phyloP scores from a whole-genome alignment of 2,329 filamentous ascomycete genomes.

The Paracamarosporium sp. region DNA sequence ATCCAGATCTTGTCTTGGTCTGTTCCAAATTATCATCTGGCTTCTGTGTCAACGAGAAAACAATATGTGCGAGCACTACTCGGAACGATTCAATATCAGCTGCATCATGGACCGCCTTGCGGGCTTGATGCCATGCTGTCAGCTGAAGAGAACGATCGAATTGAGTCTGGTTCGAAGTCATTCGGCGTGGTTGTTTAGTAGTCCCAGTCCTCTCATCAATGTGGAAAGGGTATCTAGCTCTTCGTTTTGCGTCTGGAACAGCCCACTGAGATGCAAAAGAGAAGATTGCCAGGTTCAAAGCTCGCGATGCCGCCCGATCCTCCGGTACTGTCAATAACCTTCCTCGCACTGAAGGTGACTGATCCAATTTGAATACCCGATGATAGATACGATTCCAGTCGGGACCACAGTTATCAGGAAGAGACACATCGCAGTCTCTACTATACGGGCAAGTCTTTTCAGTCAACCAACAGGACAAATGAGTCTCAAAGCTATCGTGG shows the following conservation, averaged over 20 bases:
- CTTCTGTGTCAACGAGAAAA: conserved; percentile 55
- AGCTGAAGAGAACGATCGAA: conserved; percentile 49
- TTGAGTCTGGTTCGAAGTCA: conserved; percentile 13
- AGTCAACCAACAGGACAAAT: conserved; percentile 61
- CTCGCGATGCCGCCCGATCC: conserved; percentile 53
- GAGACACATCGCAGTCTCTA: conserved; percentile 32
- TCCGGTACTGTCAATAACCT: conserved; percentile 51
- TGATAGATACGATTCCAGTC: conserved; percentile 60
- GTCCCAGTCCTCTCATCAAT: conserved; percentile 11
- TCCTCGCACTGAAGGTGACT: conserved; percentile 49
- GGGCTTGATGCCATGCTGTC: conserved; percentile 52
- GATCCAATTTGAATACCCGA: conserved; percentile 58
- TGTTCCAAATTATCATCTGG: conserved; percentile 35
- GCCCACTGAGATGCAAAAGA: conserved; percentile 62
- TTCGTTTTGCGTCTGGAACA: conserved; percentile 34
- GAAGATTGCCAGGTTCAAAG: conserved; percentile 58
- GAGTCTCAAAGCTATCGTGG: conserved; percentile 62
- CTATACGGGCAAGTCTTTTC: conserved; percentile 62
- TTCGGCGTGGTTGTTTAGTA: conserved; percentile 16
- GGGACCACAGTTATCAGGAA: conserved; percentile 46
- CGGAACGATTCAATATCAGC: conserved; percentile 54
- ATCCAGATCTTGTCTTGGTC: not conserved
- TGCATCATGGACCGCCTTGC: conserved; percentile 46
- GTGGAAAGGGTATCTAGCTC: conserved; percentile 37
- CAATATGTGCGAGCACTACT: conserved; percentile 53